Evolutionary conservation across 768 basidiomycete genomes (phyloP).

Genomic region (Chalciporus pseudorubinellus): DNA sequence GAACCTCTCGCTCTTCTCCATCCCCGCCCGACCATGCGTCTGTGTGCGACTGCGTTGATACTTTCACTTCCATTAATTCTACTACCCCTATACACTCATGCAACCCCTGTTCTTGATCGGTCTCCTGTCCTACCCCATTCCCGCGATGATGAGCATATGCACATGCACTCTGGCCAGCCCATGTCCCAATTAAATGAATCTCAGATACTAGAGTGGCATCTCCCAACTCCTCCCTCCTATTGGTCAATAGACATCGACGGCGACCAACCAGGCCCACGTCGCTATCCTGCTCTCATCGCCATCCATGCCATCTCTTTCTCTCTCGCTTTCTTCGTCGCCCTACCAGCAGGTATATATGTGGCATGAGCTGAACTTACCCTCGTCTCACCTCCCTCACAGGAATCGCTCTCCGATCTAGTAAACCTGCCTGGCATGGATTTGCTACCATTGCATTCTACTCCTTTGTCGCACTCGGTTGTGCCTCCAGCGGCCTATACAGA

Average conservation of each 20-base stretch:
- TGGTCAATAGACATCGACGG: conserved; percentile 76
- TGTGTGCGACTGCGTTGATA: background rate
- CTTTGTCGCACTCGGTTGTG: conserved; percentile 60
- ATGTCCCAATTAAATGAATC: conserved; percentile 74
- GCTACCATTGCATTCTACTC: conserved; percentile 62
- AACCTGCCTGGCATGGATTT: conserved; percentile 60
- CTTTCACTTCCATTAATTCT: conserved; percentile 9
- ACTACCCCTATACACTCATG: conserved; percentile 15
- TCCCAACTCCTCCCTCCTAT: conserved; percentile 76
- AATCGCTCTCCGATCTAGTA: conserved; percentile 76
- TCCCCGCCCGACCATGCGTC: conserved; percentile 9
- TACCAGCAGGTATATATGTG: conserved; percentile 67
- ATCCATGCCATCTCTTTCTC: conserved; percentile 73
- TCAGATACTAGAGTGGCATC: conserved; percentile 60
- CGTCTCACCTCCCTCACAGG: conserved; percentile 40
- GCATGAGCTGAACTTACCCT: background rate
- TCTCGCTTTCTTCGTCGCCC: conserved; percentile 76
- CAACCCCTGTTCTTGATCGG: conserved; percentile 24
- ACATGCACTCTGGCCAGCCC: conserved; percentile 49
- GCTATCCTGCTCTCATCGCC: conserved; percentile 69
- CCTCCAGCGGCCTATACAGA: conserved; percentile 66
- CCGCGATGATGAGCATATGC: conserved; percentile 40
- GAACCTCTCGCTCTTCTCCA: background rate
- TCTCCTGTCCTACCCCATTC: background rate
- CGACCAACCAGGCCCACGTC: conserved; percentile 38